Conservation (phyloP, 1,284 basidiomycete species). For the Pascua sp. region DNA sequence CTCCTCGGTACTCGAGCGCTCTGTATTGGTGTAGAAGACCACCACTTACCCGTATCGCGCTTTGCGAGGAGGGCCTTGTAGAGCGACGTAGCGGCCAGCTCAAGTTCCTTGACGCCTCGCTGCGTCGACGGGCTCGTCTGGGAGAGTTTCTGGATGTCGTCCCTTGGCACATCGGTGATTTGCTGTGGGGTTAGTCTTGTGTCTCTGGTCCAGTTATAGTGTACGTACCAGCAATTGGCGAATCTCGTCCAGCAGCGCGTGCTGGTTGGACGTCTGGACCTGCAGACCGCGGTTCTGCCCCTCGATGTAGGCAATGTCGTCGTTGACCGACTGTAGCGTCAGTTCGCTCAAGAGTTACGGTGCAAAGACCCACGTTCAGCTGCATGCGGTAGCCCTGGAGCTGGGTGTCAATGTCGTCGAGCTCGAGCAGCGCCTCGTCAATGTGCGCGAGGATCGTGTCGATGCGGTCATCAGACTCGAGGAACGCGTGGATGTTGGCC, state of each 20-base stretch:
- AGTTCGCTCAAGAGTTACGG: conserved; percentile 4
- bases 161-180: conserved; percentile 85
- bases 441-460: conserved; percentile 80
- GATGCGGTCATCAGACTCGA: conserved; percentile 86
- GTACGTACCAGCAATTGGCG: conserved; percentile 69
- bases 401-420: conserved; percentile 80
- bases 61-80: conserved; percentile 93
- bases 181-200: conserved; percentile 42
- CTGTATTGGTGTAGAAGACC: no score
- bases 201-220: no score
- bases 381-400: conserved; percentile 91
- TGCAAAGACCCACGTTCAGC: conserved; percentile 64
- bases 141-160: conserved; percentile 69
- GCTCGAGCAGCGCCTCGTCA: conserved; percentile 77
- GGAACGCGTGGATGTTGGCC: conserved; percentile 96
- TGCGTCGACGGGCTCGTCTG: conserved; percentile 80
- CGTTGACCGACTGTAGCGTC: conserved; percentile 69
- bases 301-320: conserved; percentile 95
- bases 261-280: conserved; percentile 95
- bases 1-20: conserved; percentile 9
- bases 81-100: conserved; percentile 78
- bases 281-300: conserved; percentile 94
- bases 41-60: conserved; percentile 66
- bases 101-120: conserved; percentile 70
- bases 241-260: conserved; percentile 72